phyloP scores from a whole-genome alignment of 805 yeast species.

The Cyberlindnera petersonii region DNA sequence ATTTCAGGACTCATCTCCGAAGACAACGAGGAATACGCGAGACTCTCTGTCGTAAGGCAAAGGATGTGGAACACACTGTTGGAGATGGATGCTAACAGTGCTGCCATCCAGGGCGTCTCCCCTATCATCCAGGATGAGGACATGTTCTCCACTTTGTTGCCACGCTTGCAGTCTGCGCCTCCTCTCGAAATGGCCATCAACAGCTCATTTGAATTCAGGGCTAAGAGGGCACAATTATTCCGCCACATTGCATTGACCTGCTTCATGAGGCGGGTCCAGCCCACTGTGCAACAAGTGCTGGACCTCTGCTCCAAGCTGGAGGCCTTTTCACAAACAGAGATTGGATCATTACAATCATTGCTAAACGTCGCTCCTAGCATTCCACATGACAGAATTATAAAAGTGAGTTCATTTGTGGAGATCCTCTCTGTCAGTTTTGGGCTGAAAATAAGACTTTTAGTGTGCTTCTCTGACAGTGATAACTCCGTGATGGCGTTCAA shows the following conservation, averaged over 20 bases:
- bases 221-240: slow-evolving; percentile 28
- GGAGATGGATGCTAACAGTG: slow-evolving; percentile 19
- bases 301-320: slow-evolving; percentile 32
- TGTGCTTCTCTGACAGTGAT: slow-evolving; percentile 34
- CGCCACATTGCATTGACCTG: slow-evolving; percentile 30
- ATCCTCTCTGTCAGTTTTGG: slow-evolving; percentile 30
- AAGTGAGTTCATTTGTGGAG: slow-evolving; percentile 20
- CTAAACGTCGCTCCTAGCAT: slow-evolving; percentile 7
- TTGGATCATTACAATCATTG: slow-evolving; percentile 23
- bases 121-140: slow-evolving; percentile 15
- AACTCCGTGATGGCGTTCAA: slow-evolving; percentile 31
- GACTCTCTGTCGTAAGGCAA: slow-evolving; percentile 15
- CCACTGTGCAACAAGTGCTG: slow-evolving; percentile 33
- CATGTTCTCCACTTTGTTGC: slow-evolving; percentile 17
- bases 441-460: slow-evolving; percentile 34
- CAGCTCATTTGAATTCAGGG: slow-evolving; percentile 28
- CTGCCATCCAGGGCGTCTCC: slow-evolving; percentile 11
- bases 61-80: slow-evolving; percentile 22
- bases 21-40: not conserved
- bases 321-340: slow-evolving; percentile 20
- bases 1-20: slow-evolving; percentile 30
- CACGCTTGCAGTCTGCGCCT: slow-evolving; percentile 33
- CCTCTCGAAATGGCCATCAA: slow-evolving; percentile 36
- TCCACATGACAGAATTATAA: slow-evolving; percentile 20
- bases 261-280: slow-evolving; percentile 30